Evolutionary conservation across 2,329 filamentous ascomycete species (phyloP), one percentile per base, ranked within the genome.

Genomic region (Tolypocladium inflatum): DNA sequence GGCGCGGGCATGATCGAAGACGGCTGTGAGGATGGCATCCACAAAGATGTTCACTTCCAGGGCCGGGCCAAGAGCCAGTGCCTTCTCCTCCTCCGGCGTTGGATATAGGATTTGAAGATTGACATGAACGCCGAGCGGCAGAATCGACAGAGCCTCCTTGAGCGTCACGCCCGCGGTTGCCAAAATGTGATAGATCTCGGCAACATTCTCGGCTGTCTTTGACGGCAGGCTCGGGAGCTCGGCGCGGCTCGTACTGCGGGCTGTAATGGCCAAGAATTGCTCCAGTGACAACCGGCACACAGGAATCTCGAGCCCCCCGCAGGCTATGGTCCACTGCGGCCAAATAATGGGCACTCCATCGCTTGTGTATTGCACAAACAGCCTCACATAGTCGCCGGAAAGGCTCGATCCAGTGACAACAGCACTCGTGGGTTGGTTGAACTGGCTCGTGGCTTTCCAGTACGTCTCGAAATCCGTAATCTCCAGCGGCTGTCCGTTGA

Each of bases 391-490:
- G 67, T 97, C 90, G n/a, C 94, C 94, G 3, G 91, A 95, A 57
- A 99, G 74, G 74, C 93, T 97, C 11, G 93, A 97, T 0, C 93
- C 94, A 0, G 93, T 97, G 21, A 99, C 90, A 30, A 97, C 84
- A 30, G 91, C 90, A 68, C 84, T 94, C 53, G 91, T 89, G 1
- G 74, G 74, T 55, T 90, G 86, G 70, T 96, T 91, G 54, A 94
- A 82, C 65, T 96, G 91, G 67, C 91, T 96, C 1, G 94, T 99
- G 0, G 93, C 93, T 73, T 97, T 99, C 94, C 94, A 99, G 73
- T 99, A 99, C 0, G 94, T 97, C 62, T 96, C 94, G 66, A 97
- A 99, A 68, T 97, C 92, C 1, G 94, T 96, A 60, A 99, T 97
- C 72, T 99, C 94, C 26, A 99, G 78, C 4, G 94, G 91, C 60